These are phyloP conservation scores for Wolfiporia cocos DNA, from an alignment of 1,284 basidiomycete species.

Conservation along the genomic window DNA sequence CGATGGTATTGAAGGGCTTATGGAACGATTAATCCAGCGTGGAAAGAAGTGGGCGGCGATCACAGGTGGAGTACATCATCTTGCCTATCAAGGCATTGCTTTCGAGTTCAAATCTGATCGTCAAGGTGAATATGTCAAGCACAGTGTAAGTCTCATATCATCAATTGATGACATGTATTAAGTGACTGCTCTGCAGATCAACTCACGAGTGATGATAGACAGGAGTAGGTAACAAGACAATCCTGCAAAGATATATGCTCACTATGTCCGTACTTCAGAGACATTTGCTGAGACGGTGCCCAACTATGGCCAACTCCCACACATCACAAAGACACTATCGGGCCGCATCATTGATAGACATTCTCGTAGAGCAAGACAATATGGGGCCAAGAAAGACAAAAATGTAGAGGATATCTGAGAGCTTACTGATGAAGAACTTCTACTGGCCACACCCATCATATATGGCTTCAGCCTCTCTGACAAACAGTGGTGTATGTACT, in stretches of 20 bases:
- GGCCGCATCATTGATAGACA: conserved; percentile 25
- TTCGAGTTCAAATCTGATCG: conserved; percentile 17
- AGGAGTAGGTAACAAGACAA: conserved; percentile 38
- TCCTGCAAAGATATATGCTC: no score
- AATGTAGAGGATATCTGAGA: conserved; percentile 22
- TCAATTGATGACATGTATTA: not conserved
- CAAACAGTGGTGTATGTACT: conserved; percentile 48
- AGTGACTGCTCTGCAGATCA: conserved; percentile 16
- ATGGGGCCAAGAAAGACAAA: not conserved
- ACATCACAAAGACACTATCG: conserved; percentile 21
- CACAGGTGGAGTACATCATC: conserved; percentile 46
- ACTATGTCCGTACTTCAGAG: no score
- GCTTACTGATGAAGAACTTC: conserved; percentile 42
- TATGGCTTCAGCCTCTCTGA: conserved; percentile 56
- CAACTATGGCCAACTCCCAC: conserved; percentile 23
- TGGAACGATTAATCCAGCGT: conserved; percentile 33
- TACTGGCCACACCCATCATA: conserved; percentile 48
- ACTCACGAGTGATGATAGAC: conserved; percentile 50
- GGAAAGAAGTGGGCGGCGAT: conserved; percentile 50
- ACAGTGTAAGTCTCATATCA: conserved; percentile 32
- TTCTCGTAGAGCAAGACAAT: conserved; percentile 17
- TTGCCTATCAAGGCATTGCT: conserved; percentile 40
- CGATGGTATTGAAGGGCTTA: conserved; percentile 30
- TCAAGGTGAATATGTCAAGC: conserved; percentile 30
- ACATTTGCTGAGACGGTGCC: conserved; percentile 24